Base-by-base conservation (phyloP, 352 stramenopile genomes). In the Phytopythium aichiense region DNA sequence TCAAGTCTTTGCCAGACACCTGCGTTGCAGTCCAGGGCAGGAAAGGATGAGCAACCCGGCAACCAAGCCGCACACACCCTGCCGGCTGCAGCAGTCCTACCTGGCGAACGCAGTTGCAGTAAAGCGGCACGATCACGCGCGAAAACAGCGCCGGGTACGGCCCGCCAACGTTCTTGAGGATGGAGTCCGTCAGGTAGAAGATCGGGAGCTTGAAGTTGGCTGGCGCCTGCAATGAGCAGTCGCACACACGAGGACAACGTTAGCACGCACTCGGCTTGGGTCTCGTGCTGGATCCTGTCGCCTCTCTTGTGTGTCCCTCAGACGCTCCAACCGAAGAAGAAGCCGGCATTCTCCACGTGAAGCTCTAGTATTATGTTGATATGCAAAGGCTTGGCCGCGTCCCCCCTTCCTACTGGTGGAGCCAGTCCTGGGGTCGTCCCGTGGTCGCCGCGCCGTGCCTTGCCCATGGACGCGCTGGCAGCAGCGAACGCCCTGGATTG, bases 181-280 rank as follows among this genome's bases (percentile, higher is more conserved):
- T 96, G 15, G 88, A 96, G 65, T 96, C 88, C 12, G 87, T 95
- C 23, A 96, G 67, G 68, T 96, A 96, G 63, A 95, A 92, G 60
- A 95, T 93, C 25, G 88, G 84, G n/a, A 96, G 71, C 68, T 94
- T 94, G 73, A 83, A 94, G 46, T 91, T 84, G 4, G 87, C 78
- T 15, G 78, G 72, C 1, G 85, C 85, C 81, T 92, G 60, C 31
- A 33, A 18, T 38, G 46, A 16, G 43, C 43, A 18, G 51, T 13
- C 69, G 57, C 22, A 66, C 38, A 63, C 56, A 64, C 18, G 40
- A 66, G 66, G 22, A 48, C 40, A 54, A 2, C 69, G 16, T 54
- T 37, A 54, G 48, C 48, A n/a, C 12, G 13, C 5, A 0, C 22
- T 15, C 7, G 23, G 3, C 46, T 52, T n/a, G 23, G 16, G 25